Evolutionary conservation across 306 rosid species (phyloP).

Genomic region (Lablab purpureus): DNA sequence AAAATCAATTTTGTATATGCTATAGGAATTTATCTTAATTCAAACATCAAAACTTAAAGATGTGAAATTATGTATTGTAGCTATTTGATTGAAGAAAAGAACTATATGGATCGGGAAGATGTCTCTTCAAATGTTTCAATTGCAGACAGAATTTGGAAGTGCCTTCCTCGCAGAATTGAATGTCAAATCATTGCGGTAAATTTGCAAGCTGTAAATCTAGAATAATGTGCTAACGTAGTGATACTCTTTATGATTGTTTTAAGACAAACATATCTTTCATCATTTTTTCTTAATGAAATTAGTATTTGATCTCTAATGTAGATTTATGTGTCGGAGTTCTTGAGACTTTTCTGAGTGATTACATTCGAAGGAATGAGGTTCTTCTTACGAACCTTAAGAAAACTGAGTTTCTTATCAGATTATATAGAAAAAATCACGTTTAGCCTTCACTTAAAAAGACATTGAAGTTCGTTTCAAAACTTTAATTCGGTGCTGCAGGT

Average conservation of each 20-base stretch:
- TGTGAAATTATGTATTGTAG: conserved; percentile 60
- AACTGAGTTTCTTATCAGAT: background rate
- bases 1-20: background rate
- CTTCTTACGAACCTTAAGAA: conserved; percentile 27
- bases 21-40: conserved; percentile 4
- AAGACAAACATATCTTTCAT: conserved; percentile 8
- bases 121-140: conserved; percentile 67
- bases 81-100: conserved; percentile 78
- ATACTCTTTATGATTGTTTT: conserved; percentile 15
- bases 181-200: conserved; percentile 62
- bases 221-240: conserved; percentile 10
- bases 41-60: conserved; percentile 40
- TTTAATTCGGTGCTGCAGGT: background rate
- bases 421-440: conserved; percentile 33
- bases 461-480: conserved; percentile 10
- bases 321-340: conserved; percentile 27
- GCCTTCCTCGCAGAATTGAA: conserved; percentile 75
- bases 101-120: conserved; percentile 59
- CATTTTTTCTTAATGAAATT: background rate
- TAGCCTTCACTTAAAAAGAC: conserved; percentile 14
- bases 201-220: conserved; percentile 26
- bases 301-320: conserved; percentile 18
- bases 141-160: conserved; percentile 71
- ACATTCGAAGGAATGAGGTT: conserved; percentile 28
- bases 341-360: conserved; percentile 1